Evolutionary conservation across 352 stramenopile species (phyloP).

Genomic region (Aphanomyces invadans): DNA sequence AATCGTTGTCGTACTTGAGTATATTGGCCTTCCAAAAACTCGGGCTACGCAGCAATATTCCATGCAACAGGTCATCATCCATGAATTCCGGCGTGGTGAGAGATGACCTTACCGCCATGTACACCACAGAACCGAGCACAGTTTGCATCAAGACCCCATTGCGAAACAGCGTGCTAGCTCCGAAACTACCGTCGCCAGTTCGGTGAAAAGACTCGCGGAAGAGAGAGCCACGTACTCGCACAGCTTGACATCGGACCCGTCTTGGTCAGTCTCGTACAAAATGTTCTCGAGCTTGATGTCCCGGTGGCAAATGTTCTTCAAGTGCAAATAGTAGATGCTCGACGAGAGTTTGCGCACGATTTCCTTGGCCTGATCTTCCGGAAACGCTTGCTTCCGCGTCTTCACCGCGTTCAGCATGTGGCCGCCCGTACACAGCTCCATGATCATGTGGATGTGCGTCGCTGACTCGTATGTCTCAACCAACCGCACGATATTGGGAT

Average conservation of each 20-base stretch:
- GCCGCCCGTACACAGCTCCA: conserved; percentile 63
- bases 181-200: conserved; percentile 66
- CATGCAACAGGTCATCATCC: too few species aligned
- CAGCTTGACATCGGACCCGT: conserved; percentile 57
- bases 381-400: conserved; percentile 34
- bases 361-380: conserved; percentile 48
- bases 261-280: conserved; percentile 45
- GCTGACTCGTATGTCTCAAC: conserved; percentile 69
- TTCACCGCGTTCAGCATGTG: conserved; percentile 23
- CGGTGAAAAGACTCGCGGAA: background rate
- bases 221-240: conserved; percentile 50
- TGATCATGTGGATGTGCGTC: conserved; percentile 79
- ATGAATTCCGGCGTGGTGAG: background rate
- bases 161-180: conserved; percentile 66
- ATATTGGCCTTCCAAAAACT: conserved; percentile 25
- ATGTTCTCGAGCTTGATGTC: conserved; percentile 82
- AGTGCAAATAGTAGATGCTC: conserved; percentile 74
- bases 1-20: too few species aligned
- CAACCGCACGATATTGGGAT: conserved; percentile 75
- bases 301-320: conserved; percentile 71
- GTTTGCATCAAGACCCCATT: conserved; percentile 72
- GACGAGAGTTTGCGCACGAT: conserved; percentile 58
- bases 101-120: conserved; percentile 60
- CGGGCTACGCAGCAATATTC: conserved; percentile 1
- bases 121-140: conserved; percentile 68